A percentile compares a stretch with the other conserved stretches of the same genome.
Evolutionary conservation across 148 eudicot genomes (phyloP).

Genomic region (Fagopyrum homotropicum): DNA sequence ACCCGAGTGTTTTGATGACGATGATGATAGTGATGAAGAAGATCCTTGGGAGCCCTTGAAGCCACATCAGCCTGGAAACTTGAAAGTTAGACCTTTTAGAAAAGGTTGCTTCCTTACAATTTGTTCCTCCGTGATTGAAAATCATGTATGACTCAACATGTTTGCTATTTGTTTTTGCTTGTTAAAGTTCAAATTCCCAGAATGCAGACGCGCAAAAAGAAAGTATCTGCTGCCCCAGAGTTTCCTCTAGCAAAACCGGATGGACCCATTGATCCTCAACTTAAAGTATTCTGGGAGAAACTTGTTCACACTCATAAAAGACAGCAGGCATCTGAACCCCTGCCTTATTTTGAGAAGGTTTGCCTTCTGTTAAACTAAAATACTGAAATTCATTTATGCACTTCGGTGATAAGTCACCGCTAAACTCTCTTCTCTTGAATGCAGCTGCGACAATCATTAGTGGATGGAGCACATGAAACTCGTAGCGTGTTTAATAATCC

Average conservation of each 20-base stretch:
- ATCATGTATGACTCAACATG: conserved; percentile 5
- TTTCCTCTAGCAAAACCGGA: conserved; percentile 72
- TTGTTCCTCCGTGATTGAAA: background rate
- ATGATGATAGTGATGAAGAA: conserved; percentile 49
- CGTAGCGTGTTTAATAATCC: conserved; percentile 27
- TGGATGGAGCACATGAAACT: conserved; percentile 34
- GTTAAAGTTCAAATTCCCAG: conserved; percentile 43
- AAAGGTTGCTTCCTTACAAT: conserved; percentile 39
- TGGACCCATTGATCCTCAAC: conserved; percentile 56
- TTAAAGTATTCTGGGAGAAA: conserved; percentile 56
- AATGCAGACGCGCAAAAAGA: conserved; percentile 28
- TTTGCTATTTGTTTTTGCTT: conserved; percentile 15
- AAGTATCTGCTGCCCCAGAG: conserved; percentile 26
- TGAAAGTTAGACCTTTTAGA: conserved; percentile 77
- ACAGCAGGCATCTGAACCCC: conserved; percentile 36
- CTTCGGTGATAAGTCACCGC: background rate
- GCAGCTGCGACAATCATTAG: conserved; percentile 78
- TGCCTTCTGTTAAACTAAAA: conserved; percentile 1
- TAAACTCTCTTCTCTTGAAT: conserved; percentile 9
- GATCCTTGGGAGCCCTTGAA: conserved; percentile 96
- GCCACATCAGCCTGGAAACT: conserved; percentile 83
- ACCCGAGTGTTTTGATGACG: conserved; percentile 31
- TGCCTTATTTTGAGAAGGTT: conserved; percentile 76
- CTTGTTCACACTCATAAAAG: conserved; percentile 21
- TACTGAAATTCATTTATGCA: background rate